phyloP scores from a whole-genome alignment of 2,329 filamentous ascomycete genomes.

The Ophiocordyceps camponoti-leonardi region DNA sequence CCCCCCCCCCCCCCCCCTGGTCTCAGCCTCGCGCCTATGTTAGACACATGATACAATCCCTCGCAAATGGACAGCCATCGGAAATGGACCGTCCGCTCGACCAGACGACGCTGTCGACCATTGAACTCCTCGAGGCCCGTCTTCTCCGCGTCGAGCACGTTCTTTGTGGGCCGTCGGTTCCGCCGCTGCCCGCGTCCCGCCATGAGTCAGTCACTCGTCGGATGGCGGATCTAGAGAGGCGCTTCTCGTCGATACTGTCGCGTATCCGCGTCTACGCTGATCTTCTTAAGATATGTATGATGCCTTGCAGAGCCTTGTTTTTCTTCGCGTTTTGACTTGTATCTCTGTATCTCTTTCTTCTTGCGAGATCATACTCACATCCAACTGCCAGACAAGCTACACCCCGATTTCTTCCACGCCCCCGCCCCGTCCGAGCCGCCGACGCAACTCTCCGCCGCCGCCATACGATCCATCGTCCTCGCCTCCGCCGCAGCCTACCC shows the following conservation, averaged over 20 bases:
- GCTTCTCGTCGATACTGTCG: constrained; percentile 31
- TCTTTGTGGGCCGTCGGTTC: constrained; percentile 28
- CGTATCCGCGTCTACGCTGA: constrained; percentile 39
- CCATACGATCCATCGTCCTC: constrained; percentile 36
- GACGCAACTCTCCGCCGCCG: constrained; percentile 31
- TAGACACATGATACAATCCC: background rate
- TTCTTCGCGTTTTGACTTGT: too few species aligned
- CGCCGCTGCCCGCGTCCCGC: constrained; percentile 12
- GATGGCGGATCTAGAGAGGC: constrained; percentile 34
- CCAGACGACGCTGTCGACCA: constrained; percentile 34
- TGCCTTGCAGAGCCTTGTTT: background rate
- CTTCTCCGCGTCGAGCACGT: constrained; percentile 41
- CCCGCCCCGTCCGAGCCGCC: constrained; percentile 28
- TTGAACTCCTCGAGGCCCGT: constrained; percentile 40
- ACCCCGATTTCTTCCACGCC: constrained; percentile 37
- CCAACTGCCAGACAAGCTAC: constrained; percentile 25
- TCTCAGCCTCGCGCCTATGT: background rate
- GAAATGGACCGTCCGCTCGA: constrained; percentile 24
- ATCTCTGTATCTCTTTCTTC: background rate
- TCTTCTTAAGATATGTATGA: constrained; percentile 41
- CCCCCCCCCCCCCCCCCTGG: background rate
- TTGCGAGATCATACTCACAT: background rate
- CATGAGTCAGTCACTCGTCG: constrained; percentile 23
- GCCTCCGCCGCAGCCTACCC: constrained; percentile 38
- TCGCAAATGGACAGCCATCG: background rate